These are phyloP conservation scores for Macrolepiota albuminosa DNA, from an alignment of 768 basidiomycete species.

Conservation along the genomic window DNA sequence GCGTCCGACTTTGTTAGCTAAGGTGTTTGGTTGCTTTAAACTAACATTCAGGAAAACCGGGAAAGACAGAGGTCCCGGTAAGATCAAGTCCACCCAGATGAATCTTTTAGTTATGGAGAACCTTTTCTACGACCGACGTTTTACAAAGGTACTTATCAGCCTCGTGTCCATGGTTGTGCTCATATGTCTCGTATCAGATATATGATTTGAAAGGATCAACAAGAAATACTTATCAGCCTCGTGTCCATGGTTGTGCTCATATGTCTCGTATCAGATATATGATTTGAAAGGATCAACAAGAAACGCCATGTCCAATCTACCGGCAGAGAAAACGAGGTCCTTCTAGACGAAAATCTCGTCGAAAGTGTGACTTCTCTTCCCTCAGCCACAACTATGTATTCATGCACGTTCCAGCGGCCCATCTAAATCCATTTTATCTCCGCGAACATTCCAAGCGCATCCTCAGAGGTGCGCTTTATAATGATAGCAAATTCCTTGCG, in stretches of 20 bases:
- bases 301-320: conserved; percentile 92
- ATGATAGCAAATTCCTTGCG: conserved; percentile 92
- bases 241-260: background rate
- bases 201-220: conserved; percentile 98
- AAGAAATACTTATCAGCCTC: conserved; percentile 45
- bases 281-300: conserved; percentile 96
- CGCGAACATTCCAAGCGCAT: conserved; percentile 97
- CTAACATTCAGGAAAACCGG: conserved; percentile 82
- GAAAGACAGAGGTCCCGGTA: conserved; percentile 60
- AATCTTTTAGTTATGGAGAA: conserved; percentile 98
- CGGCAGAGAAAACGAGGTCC: conserved; percentile 86
- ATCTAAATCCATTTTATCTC: conserved; percentile 86
- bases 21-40: conserved; percentile 96
- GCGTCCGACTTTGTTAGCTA: conserved; percentile 93
- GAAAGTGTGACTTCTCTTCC: conserved; percentile 52
- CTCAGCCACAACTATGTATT: background rate
- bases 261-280: conserved; percentile 60
- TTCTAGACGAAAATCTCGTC: conserved; percentile 94
- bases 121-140: conserved; percentile 87
- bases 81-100: conserved; percentile 83
- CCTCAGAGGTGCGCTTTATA: conserved; percentile 83
- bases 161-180: background rate
- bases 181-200: conserved; percentile 45
- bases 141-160: conserved; percentile 61
- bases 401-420: conserved; percentile 54